These are phyloP conservation scores for Pleodorina starrii DNA, from an alignment of 139 green algal genomes.

Conservation along the genomic window DNA sequence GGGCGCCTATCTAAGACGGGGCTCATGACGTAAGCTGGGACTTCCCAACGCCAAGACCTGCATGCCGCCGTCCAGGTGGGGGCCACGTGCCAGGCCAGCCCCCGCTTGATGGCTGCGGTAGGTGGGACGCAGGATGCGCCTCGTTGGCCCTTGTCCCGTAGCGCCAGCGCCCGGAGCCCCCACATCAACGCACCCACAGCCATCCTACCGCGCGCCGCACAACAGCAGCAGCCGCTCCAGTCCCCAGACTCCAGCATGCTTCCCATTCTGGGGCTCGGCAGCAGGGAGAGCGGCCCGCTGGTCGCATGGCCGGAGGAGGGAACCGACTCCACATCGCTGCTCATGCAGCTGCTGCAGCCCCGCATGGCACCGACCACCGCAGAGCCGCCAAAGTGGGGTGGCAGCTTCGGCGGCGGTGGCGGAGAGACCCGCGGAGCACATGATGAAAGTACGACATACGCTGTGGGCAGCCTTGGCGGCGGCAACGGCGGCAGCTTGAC, in stretches of 20 bases:
- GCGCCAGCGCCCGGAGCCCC: constrained; percentile 4
- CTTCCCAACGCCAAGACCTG: too few relatives aligned
- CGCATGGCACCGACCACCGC: neutral
- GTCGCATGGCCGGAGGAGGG: constrained; percentile 23
- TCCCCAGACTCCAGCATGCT: neutral
- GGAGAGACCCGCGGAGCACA: too few relatives aligned
- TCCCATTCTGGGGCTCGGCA: neutral
- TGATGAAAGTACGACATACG: too few relatives aligned
- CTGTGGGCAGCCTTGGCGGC: neutral
- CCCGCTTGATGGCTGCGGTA: neutral
- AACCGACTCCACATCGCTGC: neutral
- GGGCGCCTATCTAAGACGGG: too few relatives aligned
- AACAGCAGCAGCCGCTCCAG: neutral
- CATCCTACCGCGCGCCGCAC: too few relatives aligned
- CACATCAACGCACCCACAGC: too few relatives aligned
- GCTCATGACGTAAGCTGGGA: too few relatives aligned
- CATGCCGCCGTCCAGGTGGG: neutral
- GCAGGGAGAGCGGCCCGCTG: neutral
- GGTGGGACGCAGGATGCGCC: neutral
- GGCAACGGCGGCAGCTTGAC: neutral
- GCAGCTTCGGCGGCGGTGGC: neutral
- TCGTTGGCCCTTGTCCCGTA: neutral
- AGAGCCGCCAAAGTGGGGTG: neutral
- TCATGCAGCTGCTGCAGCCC: neutral
- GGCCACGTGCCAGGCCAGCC: neutral